These are phyloP conservation scores for Cladosporium phlei DNA, from an alignment of 2,329 filamentous ascomycete genomes.

Conservation along the genomic window DNA sequence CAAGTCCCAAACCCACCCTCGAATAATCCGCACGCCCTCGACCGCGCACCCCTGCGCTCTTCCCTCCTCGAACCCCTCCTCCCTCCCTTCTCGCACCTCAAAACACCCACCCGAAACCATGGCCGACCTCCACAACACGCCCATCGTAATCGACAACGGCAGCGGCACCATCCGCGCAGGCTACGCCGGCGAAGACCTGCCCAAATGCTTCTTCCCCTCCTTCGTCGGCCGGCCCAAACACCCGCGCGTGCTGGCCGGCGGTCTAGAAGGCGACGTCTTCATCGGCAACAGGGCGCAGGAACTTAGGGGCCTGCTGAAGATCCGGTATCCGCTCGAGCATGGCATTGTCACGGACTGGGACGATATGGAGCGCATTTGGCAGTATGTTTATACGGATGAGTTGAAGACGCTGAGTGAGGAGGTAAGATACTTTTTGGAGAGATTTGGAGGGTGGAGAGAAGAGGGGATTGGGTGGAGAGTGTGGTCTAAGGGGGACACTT, in stretches of 20 bases:
- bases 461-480: not conserved
- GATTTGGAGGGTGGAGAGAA: not conserved
- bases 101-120: conserved; percentile 40
- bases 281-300: conserved; percentile 91
- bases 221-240: conserved; percentile 97
- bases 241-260: conserved; percentile 88
- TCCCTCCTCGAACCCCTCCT: not conserved
- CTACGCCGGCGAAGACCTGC: conserved; percentile 91
- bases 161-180: conserved; percentile 96
- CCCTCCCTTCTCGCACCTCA: too few relatives aligned
- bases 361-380: conserved; percentile 99
- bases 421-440: conserved; percentile 43
- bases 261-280: conserved; percentile 92
- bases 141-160: conserved; percentile 98
- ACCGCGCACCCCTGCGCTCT: conserved; percentile 1
- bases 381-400: conserved; percentile 93
- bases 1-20: conserved; percentile 1
- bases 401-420: conserved; percentile 97
- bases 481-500: not conserved
- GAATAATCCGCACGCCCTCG: not conserved
- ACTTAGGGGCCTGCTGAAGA: conserved; percentile 87
- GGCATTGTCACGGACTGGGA: conserved; percentile 99
- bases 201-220: conserved; percentile 95
- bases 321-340: conserved; percentile 91
- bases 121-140: conserved; percentile 86